phyloP scores from a whole-genome alignment of 2,329 filamentous ascomycete genomes.

The Claviceps pusilla region DNA sequence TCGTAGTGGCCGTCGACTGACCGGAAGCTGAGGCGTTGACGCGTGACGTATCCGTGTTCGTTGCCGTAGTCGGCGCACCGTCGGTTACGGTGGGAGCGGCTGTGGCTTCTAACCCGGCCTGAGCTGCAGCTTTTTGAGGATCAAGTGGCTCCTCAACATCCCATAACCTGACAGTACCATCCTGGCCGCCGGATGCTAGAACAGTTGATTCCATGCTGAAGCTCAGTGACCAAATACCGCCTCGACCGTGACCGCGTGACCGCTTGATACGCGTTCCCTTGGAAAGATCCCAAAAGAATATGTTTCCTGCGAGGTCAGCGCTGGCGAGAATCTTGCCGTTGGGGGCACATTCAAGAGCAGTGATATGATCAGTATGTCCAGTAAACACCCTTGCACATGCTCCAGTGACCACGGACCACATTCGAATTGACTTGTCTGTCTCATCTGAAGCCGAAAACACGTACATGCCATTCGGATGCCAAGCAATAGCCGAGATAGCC shows the following conservation, averaged over 20 bases:
- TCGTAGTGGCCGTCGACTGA: slow-evolving; percentile 13
- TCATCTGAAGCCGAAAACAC: slow-evolving; percentile 83
- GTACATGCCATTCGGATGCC: slow-evolving; percentile 89
- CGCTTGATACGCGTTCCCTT: slow-evolving; percentile 77
- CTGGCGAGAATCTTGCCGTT: slow-evolving; percentile 85
- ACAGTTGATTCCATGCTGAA: slow-evolving; percentile 89
- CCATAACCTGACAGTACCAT: slow-evolving; percentile 89
- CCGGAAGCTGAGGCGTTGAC: slow-evolving; percentile 7
- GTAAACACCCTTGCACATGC: slow-evolving; percentile 82
- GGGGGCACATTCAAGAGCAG: slow-evolving; percentile 67
- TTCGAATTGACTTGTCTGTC: slow-evolving; percentile 76
- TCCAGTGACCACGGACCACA: slow-evolving; percentile 90
- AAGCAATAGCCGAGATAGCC: slow-evolving; percentile 78
- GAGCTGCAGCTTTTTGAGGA: slow-evolving; percentile 39
- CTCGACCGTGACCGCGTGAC: slow-evolving; percentile 84
- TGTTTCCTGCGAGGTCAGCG: slow-evolving; percentile 75
- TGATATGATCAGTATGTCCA: slow-evolving; percentile 79
- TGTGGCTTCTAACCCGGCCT: slow-evolving; percentile 29
- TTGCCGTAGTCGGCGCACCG: slow-evolving; percentile 18
- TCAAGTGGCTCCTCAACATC: slow-evolving; percentile 65
- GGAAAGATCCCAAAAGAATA: slow-evolving; percentile 88
- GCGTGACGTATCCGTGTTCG: slow-evolving; percentile 16
- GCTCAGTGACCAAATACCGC: slow-evolving; percentile 82
- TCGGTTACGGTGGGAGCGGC: slow-evolving; percentile 28
- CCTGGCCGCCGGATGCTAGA: slow-evolving; percentile 77